Percentiles rank a stretch among this genome's conserved stretches.
These are phyloP conservation scores for Rubroboletus pulcherrimus DNA, from an alignment of 768 basidiomycete species.

Conservation along the genomic window DNA sequence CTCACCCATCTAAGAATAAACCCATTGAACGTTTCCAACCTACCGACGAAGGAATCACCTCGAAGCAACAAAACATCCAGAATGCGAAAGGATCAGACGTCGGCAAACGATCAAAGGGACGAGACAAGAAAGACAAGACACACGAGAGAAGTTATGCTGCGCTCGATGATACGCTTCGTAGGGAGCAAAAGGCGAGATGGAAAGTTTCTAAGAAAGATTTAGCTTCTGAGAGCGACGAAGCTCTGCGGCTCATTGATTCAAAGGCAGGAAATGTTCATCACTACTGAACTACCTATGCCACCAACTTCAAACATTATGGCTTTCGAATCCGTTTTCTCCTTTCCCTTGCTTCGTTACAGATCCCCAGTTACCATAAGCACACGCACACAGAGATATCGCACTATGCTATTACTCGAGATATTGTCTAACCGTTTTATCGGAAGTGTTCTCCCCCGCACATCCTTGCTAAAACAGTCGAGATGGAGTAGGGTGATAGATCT, in stretches of 20 bases:
- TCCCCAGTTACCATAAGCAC: not conserved
- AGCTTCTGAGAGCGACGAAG: not conserved
- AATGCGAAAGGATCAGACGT: constrained; percentile 49
- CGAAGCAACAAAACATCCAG: constrained; percentile 25
- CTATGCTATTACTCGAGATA: constrained; percentile 1
- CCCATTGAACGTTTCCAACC: constrained; percentile 61
- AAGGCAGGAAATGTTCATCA: constrained; percentile 3
- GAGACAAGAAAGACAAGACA: constrained; percentile 20
- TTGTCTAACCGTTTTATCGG: not conserved
- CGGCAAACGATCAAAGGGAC: constrained; percentile 44
- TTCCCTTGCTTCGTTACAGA: not conserved
- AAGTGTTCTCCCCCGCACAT: not conserved
- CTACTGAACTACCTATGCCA: not conserved
- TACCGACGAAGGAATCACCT: constrained; percentile 23
- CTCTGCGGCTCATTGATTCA: constrained; percentile 8
- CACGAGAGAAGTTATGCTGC: constrained; percentile 27
- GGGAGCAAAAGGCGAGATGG: constrained; percentile 35
- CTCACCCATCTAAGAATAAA: constrained; percentile 78
- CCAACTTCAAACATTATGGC: not conserved
- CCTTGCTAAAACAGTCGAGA: not conserved
- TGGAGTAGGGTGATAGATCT: not conserved
- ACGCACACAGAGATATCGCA: not conserved
- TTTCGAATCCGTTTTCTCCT: not conserved
- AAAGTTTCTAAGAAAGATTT: constrained; percentile 19
- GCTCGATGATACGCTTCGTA: constrained; percentile 36